Evolutionary conservation across 495 filamentous ascomycete species (phyloP), one percentile per base, ranked within the genome.

Genomic region (Lepraria neglecta): DNA sequence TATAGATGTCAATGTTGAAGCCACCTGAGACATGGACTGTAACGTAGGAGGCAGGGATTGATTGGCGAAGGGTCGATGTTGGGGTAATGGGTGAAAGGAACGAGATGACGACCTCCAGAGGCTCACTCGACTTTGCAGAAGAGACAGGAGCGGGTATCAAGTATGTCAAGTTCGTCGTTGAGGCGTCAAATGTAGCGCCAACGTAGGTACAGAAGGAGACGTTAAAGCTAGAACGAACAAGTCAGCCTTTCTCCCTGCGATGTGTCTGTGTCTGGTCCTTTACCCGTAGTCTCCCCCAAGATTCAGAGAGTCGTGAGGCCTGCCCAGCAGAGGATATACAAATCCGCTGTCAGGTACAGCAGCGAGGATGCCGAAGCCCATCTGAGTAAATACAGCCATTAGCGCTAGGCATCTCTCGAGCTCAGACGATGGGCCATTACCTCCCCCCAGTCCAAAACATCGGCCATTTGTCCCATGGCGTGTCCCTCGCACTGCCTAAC

Each of bases 31-130:
- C 89, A 68, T 87, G 74, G 40, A 95, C 80, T 10, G 84, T 87
- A 46, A 96, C 60, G 69, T 97, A 97, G 44, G 87, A 86, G 15
- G 91, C 92, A 31, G 92, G 92, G 44, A 97, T 85, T 31, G 89
- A 87, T 78, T 97, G 92, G 66, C 91, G 84, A 63, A 96, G 75
- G 56, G 91, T 96, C 59, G 92, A 96, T 4, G 90, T 90, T 4
- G 91, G 90, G 0, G 92, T 97, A 50, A 97, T 90, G 6, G 92
- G 92, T 27, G 91, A 96, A 43, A 96, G 79, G 73, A 96, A 96
- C 3, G 91, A 92, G 27, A 96, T 79, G 3, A 82, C 84, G 58
- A 97, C 73, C 58, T 85, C 81, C 17, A 82, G 63, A 51, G 83
- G 77, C 9, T 66, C 63, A 17, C 60, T 17, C 31, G 68, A 64